Base-by-base conservation (phyloP, 805 yeast genomes). In the Brettanomyces nanus region DNA sequence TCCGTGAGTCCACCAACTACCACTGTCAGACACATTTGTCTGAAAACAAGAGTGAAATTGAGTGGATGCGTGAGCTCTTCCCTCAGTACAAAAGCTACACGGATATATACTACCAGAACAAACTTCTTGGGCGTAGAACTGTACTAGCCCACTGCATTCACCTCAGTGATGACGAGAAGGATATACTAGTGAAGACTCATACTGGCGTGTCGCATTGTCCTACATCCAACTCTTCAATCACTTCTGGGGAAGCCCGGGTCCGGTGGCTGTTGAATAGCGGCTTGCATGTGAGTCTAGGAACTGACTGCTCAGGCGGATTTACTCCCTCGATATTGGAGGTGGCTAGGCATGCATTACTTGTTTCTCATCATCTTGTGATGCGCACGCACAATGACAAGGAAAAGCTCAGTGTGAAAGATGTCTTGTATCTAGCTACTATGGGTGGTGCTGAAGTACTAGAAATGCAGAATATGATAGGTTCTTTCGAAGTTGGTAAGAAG, bases 171-270 rank as follows among this genome's bases (percentile, higher is more conserved):
- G 66, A 66, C 3, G 98, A 90, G 57, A 66, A 77, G 30, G 59
- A 68, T 14, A 43, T 83, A 17, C 66, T 92, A 32, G 69, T 67
- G 44, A 44, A 50, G 14, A 69, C 72, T 17, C 61, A 73, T 5
- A 63, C 85, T 23, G 94, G 96, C 10, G 75, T 90, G 14, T 72
- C 95, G 4, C 97, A 92, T 59, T 90, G 98, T 62, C 98, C 98
- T 2, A 76, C 86, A 9, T 84, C 95, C 14, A 90, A 90, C 57
- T 77, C 95, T 1, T 77, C 92, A 14, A 70, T 90, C 40, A 79
- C 95, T 1, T 80, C 94, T 9, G 98, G 98, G 14, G 94, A 86
- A 58, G 89, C 95, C 6, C 80, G 86, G 15, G 75, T 90, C 9
- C 71, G 81, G 47, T 71, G 79, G 68, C 61, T 85, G 30, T 63